Evolutionary conservation across 495 filamentous ascomycete genomes (phyloP).

Genomic region (Xylaria venustula): DNA sequence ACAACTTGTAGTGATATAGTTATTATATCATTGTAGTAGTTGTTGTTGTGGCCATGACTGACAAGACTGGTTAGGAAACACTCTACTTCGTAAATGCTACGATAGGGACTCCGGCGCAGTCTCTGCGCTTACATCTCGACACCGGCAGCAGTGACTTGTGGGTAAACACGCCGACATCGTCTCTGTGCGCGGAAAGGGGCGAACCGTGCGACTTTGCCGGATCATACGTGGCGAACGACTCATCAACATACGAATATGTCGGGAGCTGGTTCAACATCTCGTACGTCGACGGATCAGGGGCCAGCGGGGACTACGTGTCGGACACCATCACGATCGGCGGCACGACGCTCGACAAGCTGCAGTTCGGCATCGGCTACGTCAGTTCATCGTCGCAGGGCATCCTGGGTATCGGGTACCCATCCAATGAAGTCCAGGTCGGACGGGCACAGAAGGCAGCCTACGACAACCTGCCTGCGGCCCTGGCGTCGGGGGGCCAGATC

Average conservation of each 20-base stretch:
- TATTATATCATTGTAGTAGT: no score
- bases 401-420: conserved; percentile 83
- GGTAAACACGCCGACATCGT: conserved; percentile 69
- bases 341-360: conserved; percentile 59
- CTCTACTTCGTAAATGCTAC: conserved; percentile 72
- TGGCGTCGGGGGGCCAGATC: conserved; percentile 70
- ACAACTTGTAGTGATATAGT: no score
- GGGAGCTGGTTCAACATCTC: conserved; percentile 83
- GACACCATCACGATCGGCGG: conserved; percentile 73
- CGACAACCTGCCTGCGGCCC: conserved; percentile 71
- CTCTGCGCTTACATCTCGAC: conserved; percentile 67
- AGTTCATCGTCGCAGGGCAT: conserved; percentile 76
- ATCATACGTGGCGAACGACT: conserved; percentile 69
- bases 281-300: conserved; percentile 84
- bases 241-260: conserved; percentile 78
- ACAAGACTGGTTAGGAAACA: conserved; percentile 43
- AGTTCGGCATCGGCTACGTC: conserved; percentile 83
- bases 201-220: conserved; percentile 59
- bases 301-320: conserved; percentile 77
- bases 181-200: conserved; percentile 48
- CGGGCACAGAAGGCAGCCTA: conserved; percentile 62
- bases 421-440: conserved; percentile 78
- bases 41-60: conserved; percentile 2
- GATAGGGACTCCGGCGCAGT: conserved; percentile 68
- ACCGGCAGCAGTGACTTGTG: conserved; percentile 91